Evolutionary conservation across 139 green algal species (phyloP).

Genomic region (Nannochloris sp.): DNA sequence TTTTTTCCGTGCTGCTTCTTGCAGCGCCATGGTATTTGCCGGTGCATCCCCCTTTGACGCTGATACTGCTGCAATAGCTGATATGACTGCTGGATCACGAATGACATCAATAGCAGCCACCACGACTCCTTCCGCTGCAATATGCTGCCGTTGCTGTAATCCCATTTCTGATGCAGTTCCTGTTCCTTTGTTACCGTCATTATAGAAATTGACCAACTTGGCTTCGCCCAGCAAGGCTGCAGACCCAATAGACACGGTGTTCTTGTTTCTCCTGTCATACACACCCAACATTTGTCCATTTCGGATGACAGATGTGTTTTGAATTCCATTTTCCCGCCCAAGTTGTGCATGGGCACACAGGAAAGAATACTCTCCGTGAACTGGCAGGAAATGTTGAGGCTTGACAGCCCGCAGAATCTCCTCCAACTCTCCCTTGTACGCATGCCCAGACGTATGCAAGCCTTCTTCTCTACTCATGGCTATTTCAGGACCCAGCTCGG

Average conservation of each 20-base stretch:
- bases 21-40: not conserved
- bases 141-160: constrained; percentile 66
- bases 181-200: constrained; percentile 83
- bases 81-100: constrained; percentile 16
- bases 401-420: constrained; percentile 84
- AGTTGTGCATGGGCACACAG: constrained; percentile 80
- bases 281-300: constrained; percentile 97
- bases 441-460: constrained; percentile 80
- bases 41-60: constrained; percentile 1
- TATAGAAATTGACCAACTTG: constrained; percentile 76
- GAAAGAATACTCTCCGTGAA: constrained; percentile 97
- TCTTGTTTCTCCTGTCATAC: constrained; percentile 54
- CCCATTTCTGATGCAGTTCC: constrained; percentile 79
- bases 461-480: constrained; percentile 59
- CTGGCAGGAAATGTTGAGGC: constrained; percentile 96
- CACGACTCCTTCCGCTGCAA: constrained; percentile 87
- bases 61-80: constrained; percentile 2
- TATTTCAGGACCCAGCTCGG: constrained; percentile 62
- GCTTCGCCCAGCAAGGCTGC: constrained; percentile 62
- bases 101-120: constrained; percentile 73
- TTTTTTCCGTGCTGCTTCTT: constrained; percentile 1
- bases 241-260: constrained; percentile 47
- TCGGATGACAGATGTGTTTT: constrained; percentile 78
- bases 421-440: constrained; percentile 76
- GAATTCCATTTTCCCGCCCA: constrained; percentile 33